phyloP scores from a whole-genome alignment of 805 yeast genomes.

The Saturnispora dispora region DNA sequence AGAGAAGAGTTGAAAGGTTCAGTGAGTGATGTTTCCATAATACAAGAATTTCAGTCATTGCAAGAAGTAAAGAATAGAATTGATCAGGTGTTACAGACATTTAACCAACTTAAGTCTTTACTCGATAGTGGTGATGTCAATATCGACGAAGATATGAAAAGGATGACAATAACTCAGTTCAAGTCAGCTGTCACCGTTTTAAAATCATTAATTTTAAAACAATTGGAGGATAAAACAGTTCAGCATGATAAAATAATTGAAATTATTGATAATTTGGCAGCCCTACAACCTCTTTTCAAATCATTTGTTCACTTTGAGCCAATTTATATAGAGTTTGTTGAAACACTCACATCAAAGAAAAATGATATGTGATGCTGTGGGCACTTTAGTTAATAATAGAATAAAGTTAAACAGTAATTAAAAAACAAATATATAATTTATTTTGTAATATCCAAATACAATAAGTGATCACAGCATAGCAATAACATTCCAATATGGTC shows the following conservation, averaged over 20 bases:
- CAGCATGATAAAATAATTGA: constrained; percentile 26
- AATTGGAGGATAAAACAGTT: neutral
- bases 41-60: constrained; percentile 35
- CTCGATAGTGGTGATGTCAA: constrained; percentile 19
- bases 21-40: constrained; percentile 6
- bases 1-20: constrained; percentile 19
- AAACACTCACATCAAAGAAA: constrained; percentile 30
- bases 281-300: constrained; percentile 44
- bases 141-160: neutral
- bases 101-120: constrained; percentile 37
- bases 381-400: neutral
- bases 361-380: neutral
- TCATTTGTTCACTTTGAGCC: constrained; percentile 43
- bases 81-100: constrained; percentile 25
- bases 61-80: constrained; percentile 39
- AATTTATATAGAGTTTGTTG: constrained; percentile 40
- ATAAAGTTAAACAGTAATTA: neutral
- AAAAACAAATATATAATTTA: neutral
- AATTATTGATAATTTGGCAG: constrained; percentile 39
- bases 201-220: constrained; percentile 29
- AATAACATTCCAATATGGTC: neutral
- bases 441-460: neutral
- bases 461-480: neutral
- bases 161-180: constrained; percentile 22
- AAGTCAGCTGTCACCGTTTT: constrained; percentile 35